Evolutionary conservation across 768 basidiomycete genomes (phyloP).

Genomic region (Psilocybe azurescens): DNA sequence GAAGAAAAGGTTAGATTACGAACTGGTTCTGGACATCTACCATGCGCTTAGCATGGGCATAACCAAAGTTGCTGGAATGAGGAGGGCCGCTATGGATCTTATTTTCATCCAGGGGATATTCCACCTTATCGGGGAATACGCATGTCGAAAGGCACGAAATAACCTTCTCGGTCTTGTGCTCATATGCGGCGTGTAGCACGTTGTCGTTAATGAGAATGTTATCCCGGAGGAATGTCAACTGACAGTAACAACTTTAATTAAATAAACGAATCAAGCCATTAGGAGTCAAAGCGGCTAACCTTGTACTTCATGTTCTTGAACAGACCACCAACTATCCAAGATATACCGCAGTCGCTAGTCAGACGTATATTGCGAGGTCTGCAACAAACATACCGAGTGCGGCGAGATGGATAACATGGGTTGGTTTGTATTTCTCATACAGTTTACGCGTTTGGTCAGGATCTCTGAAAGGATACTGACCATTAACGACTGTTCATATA

Average conservation of each 20-base stretch:
- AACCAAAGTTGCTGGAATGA: slow-evolving; percentile 95
- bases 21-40: slow-evolving; percentile 96
- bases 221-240: slow-evolving; percentile 93
- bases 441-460: slow-evolving; percentile 68
- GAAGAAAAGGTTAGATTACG: slow-evolving; percentile 25
- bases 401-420: slow-evolving; percentile 96
- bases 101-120: slow-evolving; percentile 90
- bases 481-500: background rate
- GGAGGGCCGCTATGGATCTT: slow-evolving; percentile 94
- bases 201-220: slow-evolving; percentile 97
- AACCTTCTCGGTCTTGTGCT: slow-evolving; percentile 71
- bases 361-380: background rate
- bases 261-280: background rate
- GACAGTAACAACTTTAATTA: slow-evolving; percentile 2
- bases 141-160: slow-evolving; percentile 97
- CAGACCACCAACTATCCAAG: slow-evolving; percentile 83
- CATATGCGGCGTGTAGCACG: slow-evolving; percentile 78
- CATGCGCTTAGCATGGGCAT: slow-evolving; percentile 94
- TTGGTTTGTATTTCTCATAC: slow-evolving; percentile 92
- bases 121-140: slow-evolving; percentile 95
- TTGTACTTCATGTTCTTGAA: slow-evolving; percentile 98
- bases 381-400: slow-evolving; percentile 71
- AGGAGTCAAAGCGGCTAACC: slow-evolving; percentile 39
- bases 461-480: slow-evolving; percentile 53
- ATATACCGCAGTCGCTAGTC: slow-evolving; percentile 11